Evolutionary conservation across 2,329 filamentous ascomycete genomes (phyloP).

Genomic region (Sclerotiophoma versabilis): DNA sequence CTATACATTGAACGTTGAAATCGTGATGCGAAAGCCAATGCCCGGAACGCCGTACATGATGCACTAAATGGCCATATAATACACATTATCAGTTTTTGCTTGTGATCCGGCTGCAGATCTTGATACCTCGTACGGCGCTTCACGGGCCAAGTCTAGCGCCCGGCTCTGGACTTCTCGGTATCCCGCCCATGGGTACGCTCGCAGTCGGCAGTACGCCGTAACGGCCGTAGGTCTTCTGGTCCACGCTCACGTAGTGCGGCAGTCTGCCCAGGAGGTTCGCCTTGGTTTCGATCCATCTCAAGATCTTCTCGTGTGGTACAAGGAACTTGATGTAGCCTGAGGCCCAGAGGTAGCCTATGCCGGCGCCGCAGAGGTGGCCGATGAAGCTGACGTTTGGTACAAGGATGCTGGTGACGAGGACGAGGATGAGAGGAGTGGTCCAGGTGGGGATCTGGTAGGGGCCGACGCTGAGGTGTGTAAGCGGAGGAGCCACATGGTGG

Average conservation of each 20-base stretch:
- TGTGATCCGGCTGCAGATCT: no score
- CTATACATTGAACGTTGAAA: no score
- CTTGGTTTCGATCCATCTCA: conserved; percentile 88
- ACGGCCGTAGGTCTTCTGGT: conserved; percentile 93
- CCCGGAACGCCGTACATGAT: no score
- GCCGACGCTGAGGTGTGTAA: conserved; percentile 55
- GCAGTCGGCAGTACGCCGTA: conserved; percentile 80
- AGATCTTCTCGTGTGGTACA: conserved; percentile 84
- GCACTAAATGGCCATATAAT: no score
- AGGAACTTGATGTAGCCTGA: conserved; percentile 89
- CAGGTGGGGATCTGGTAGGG: conserved; percentile 84
- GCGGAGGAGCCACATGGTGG: conserved; percentile 35
- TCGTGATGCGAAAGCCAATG: no score
- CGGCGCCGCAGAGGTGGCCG: conserved; percentile 85
- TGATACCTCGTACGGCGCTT: neutral
- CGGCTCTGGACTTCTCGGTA: conserved; percentile 40
- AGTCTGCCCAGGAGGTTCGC: conserved; percentile 83
- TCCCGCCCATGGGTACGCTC: conserved; percentile 27
- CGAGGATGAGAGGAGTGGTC: conserved; percentile 82
- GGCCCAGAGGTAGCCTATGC: conserved; percentile 85
- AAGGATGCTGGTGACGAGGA: conserved; percentile 76
- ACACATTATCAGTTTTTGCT: no score
- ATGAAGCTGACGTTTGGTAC: conserved; percentile 83
- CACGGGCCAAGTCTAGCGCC: conserved; percentile 42
- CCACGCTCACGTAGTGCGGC: conserved; percentile 91